Percentiles rank a stretch among this genome's conserved stretches.
Conservation (phyloP, 495 filamentous ascomycete species). For the Penicillium paradoxum region DNA sequence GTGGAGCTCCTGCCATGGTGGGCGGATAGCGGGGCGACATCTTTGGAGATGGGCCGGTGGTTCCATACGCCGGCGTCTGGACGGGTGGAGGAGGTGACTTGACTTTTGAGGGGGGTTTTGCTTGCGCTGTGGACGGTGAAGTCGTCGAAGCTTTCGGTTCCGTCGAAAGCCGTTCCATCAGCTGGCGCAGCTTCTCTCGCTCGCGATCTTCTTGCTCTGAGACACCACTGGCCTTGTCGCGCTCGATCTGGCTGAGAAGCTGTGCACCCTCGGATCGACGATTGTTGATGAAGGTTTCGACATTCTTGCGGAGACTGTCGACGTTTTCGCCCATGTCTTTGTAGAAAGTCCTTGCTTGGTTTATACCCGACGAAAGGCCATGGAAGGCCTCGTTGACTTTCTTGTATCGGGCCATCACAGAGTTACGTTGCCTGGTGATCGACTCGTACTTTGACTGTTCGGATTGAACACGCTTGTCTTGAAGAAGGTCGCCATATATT, state of each 20-base stretch:
- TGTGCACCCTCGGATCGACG: conserved; percentile 87
- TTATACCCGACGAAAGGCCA: conserved; percentile 78
- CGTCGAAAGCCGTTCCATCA: conserved; percentile 95
- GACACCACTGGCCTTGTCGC: conserved; percentile 61
- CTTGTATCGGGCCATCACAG: conserved; percentile 83
- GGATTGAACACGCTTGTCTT: conserved; percentile 88
- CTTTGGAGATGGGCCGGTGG: conserved; percentile 33
- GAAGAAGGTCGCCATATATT: conserved; percentile 80
- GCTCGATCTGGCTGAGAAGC: conserved; percentile 81
- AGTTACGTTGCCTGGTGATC: conserved; percentile 74
- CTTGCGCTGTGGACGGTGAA: conserved; percentile 36
- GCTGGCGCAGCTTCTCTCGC: conserved; percentile 72
- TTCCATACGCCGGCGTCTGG: conserved; percentile 35
- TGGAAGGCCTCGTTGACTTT: conserved; percentile 90
- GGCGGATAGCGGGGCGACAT: conserved; percentile 49
- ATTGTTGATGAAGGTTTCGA: conserved; percentile 94
- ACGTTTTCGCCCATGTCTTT: conserved; percentile 93
- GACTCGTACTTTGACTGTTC: conserved; percentile 93
- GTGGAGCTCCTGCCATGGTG: conserved; percentile 13
- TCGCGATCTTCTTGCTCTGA: conserved; percentile 77
- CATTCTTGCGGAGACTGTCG: conserved; percentile 92
- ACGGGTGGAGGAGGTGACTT: conserved; percentile 43
- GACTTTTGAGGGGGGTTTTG: conserved; percentile 36
- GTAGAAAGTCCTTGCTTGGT: conserved; percentile 88
- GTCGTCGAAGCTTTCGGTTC: conserved; percentile 50